Conservation (phyloP, 1,284 basidiomycete genomes). For the Ustilago bromivora region DNA sequence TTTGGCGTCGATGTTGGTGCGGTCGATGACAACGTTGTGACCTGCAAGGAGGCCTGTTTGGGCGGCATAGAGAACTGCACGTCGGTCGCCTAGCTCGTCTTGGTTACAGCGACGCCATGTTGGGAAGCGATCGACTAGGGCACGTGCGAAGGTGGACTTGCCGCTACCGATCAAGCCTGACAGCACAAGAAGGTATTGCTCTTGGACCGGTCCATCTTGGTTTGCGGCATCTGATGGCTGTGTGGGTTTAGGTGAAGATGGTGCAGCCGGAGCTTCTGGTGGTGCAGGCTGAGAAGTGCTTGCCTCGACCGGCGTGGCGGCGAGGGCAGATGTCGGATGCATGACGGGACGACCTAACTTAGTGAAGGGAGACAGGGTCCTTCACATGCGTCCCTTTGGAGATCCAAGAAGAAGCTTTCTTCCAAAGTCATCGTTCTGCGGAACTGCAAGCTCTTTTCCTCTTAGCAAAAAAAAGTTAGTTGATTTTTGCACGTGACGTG, state of each 20-base stretch:
- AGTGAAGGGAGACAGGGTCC: constrained; percentile 4
- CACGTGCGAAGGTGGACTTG: constrained; percentile 49
- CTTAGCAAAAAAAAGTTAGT: neutral
- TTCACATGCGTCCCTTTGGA: neutral
- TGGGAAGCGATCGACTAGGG: constrained; percentile 33
- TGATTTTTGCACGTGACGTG: constrained; percentile 17
- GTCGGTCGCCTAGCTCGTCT: constrained; percentile 42
- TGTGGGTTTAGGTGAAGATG: neutral
- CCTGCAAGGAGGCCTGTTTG: constrained; percentile 22
- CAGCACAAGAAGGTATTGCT: constrained; percentile 43
- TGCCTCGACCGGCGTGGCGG: constrained; percentile 7
- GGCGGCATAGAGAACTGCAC: constrained; percentile 35
- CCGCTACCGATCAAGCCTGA: constrained; percentile 49
- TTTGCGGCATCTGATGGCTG: neutral
- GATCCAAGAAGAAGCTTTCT: constrained; percentile 1
- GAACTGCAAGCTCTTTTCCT: neutral
- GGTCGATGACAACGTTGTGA: constrained; percentile 44
- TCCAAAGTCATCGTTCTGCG: constrained; percentile 6
- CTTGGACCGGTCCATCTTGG: neutral
- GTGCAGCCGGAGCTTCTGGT: neutral
- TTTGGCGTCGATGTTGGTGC: constrained; percentile 52
- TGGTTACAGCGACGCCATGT: constrained; percentile 51
- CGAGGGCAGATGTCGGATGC: constrained; percentile 28
- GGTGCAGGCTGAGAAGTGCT: neutral
- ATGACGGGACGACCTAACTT: neutral